Conservation (phyloP, 2,329 filamentous ascomycete genomes). For the Fusarium denticulatum region DNA sequence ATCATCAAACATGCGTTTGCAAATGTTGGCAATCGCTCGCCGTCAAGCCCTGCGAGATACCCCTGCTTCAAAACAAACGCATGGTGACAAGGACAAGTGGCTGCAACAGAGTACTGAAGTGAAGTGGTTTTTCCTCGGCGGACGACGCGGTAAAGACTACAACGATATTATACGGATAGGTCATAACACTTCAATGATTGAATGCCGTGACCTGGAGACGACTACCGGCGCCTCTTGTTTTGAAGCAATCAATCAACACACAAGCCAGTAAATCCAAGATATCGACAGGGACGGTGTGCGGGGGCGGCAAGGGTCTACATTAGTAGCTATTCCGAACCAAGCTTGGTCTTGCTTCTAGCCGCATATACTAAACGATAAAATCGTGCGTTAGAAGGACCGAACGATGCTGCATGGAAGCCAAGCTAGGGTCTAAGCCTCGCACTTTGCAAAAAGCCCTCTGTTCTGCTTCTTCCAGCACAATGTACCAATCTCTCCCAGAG, state of each 20-base stretch:
- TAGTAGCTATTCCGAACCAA: conserved; percentile 35
- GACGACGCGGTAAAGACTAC: conserved; percentile 2
- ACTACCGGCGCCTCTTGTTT: conserved; percentile 31
- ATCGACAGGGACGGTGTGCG: conserved; percentile 37
- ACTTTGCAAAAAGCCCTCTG: conserved; percentile 42
- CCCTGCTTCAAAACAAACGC: conserved; percentile 11
- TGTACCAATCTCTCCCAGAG: conserved; percentile 22
- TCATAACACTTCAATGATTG: background rate
- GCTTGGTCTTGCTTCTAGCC: conserved; percentile 26
- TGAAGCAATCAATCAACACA: conserved; percentile 17
- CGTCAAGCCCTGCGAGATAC: conserved; percentile 3
- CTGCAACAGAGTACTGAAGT: background rate
- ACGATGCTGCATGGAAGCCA: conserved; percentile 43
- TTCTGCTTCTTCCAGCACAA: background rate
- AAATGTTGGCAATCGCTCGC: conserved; percentile 6
- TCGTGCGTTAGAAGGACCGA: conserved; percentile 46
- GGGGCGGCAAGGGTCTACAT: conserved; percentile 32
- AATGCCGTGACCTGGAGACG: conserved; percentile 29
- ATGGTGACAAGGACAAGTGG: conserved; percentile 20
- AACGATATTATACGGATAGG: background rate
- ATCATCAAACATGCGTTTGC: conserved; percentile 23
- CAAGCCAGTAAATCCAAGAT: conserved; percentile 19
- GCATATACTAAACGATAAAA: conserved; percentile 39
- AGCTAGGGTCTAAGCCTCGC: conserved; percentile 43
- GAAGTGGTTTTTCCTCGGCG: background rate